phyloP scores from a whole-genome alignment of 2,329 filamentous ascomycete species.

The Colletotrichum lupini region DNA sequence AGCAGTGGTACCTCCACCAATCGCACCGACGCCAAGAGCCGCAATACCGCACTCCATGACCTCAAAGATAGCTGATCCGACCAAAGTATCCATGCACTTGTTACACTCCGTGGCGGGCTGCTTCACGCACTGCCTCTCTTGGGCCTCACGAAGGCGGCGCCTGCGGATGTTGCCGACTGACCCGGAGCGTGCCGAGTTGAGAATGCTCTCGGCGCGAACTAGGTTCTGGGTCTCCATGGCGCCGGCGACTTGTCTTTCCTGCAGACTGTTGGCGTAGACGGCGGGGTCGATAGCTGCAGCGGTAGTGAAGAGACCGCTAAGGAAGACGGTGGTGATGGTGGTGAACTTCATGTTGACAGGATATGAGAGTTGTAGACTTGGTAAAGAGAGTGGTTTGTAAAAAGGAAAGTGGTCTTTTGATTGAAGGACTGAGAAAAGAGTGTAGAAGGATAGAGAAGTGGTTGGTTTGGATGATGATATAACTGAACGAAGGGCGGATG shows the following conservation, averaged over 20 bases:
- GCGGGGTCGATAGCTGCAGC: not conserved
- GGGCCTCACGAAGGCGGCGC: constrained; percentile 3
- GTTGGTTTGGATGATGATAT: not conserved
- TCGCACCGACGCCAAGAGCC: no score
- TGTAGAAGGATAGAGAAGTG: not conserved
- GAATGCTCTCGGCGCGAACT: constrained; percentile 3
- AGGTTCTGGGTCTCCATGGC: constrained; percentile 15
- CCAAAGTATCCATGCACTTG: not conserved
- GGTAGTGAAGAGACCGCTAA: constrained; percentile 3
- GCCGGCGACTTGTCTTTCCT: constrained; percentile 7
- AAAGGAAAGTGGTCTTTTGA: not conserved
- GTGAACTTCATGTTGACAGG: constrained; percentile 4
- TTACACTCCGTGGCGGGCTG: not conserved
- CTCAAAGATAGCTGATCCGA: no score
- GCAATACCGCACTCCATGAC: no score
- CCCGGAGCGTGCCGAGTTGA: constrained; percentile 8
- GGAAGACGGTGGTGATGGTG: constrained; percentile 2
- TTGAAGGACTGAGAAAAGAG: not conserved
- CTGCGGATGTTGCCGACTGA: constrained; percentile 14
- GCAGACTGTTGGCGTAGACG: not conserved
- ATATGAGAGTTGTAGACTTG: not conserved
- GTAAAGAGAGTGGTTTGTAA: not conserved
- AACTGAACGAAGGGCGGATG: not conserved
- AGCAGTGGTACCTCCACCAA: no score
- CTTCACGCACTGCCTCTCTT: not conserved